Evolutionary conservation across 1,139 yeast species (phyloP).

Genomic region (Meyerozyma athensensis): DNA sequence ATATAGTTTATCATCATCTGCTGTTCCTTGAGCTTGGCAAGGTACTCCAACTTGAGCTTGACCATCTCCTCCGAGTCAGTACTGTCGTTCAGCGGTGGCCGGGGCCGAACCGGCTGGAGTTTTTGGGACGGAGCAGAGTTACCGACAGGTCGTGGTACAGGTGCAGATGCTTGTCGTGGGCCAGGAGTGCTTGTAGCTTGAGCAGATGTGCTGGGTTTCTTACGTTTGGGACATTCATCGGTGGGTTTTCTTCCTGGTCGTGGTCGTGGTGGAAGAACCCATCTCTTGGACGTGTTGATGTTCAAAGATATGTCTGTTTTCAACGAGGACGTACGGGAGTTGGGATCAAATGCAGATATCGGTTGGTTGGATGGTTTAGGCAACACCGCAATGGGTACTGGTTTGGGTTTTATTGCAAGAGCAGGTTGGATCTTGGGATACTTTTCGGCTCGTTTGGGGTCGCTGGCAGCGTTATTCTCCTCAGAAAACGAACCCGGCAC

Average conservation of each 20-base stretch:
- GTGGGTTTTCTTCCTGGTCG: conserved; percentile 54
- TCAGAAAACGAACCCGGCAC: too few relatives aligned
- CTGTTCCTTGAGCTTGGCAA: conserved; percentile 41
- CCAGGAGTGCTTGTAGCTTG: too few relatives aligned
- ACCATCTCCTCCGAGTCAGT: background rate
- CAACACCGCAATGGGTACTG: conserved; percentile 20
- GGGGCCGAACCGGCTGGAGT: background rate
- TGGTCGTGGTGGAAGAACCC: conserved; percentile 66
- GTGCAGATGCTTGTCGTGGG: background rate
- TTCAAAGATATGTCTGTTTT: conserved; percentile 21
- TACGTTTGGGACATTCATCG: conserved; percentile 3
- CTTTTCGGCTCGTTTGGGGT: conserved; percentile 12
- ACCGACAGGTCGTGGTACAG: background rate
- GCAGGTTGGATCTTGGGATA: conserved; percentile 41
- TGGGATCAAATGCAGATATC: conserved; percentile 13
- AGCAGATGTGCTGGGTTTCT: too few relatives aligned
- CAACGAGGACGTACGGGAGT: conserved; percentile 15
- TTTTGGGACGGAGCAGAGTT: background rate
- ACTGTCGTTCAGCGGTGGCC: background rate
- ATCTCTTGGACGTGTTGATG: conserved; percentile 50
- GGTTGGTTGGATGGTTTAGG: conserved; percentile 21
- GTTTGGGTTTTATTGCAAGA: conserved; percentile 36
- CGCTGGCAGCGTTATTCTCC: background rate
- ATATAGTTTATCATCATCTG: conserved; percentile 42
- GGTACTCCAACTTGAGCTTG: conserved; percentile 28